Percentiles rank a stretch among this genome's conserved stretches.
Conservation (phyloP, 176 grass and related monocot genomes). For the Chloris gayana region DNA sequence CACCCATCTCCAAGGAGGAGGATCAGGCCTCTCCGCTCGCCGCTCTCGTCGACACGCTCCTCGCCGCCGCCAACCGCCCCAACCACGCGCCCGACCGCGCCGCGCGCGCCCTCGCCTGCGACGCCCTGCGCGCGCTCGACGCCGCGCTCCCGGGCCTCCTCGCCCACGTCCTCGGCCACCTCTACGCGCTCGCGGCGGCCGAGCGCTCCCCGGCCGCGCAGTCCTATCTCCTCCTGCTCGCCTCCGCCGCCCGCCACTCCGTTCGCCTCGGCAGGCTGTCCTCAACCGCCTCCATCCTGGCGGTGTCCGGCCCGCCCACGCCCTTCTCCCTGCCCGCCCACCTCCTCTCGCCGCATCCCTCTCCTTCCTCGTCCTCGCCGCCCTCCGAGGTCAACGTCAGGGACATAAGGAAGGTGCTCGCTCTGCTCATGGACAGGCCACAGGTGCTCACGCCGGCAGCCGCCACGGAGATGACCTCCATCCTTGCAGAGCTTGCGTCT, state of each 20-base stretch:
- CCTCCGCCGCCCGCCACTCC: conserved; percentile 56
- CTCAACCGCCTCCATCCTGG: conserved; percentile 63
- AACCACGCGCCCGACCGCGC: conserved; percentile 79
- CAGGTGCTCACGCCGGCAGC: conserved; percentile 75
- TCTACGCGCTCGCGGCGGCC: conserved; percentile 71
- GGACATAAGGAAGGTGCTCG: conserved; percentile 77
- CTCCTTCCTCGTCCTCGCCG: background rate
- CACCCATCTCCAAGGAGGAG: conserved; percentile 25
- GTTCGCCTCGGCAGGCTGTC: conserved; percentile 59
- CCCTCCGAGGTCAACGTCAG: conserved; percentile 78
- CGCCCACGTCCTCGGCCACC: conserved; percentile 59
- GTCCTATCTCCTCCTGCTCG: conserved; percentile 83
- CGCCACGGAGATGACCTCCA: conserved; percentile 58
- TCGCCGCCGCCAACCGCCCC: conserved; percentile 68
- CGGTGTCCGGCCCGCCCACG: conserved; percentile 58
- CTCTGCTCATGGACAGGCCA: conserved; percentile 72
- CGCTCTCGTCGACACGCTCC: conserved; percentile 41
- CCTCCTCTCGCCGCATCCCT: conserved; percentile 32
- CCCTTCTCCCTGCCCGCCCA: conserved; percentile 58
- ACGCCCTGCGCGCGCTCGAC: conserved; percentile 80
- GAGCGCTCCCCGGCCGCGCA: conserved; percentile 83
- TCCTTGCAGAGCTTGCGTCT: conserved; percentile 52
- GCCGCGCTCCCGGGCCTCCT: conserved; percentile 67
- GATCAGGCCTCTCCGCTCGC: conserved; percentile 24
- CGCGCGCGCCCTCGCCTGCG: conserved; percentile 77